Evolutionary conservation across 2,329 filamentous ascomycete genomes (phyloP), one percentile per base, ranked within the genome.

Genomic region (Nigrograna mackinnonii): DNA sequence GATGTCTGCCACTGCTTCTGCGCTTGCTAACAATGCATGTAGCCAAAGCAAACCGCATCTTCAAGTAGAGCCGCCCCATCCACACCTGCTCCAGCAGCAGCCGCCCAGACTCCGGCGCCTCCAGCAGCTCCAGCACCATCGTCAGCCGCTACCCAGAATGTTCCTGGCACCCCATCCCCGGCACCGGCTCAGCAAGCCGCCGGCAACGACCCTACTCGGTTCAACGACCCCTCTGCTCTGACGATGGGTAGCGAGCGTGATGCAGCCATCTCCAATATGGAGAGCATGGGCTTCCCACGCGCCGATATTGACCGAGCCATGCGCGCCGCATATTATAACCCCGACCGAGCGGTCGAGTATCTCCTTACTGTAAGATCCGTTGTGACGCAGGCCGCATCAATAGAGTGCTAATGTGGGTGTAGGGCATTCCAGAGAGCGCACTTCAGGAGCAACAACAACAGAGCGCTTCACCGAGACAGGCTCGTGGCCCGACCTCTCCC

Each of bases 301-400:
- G 77, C 83, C 39, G 87, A 95, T 64, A 96, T 96, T 55, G 91
- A 96, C 58, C 83, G 87, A 35, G 94, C 94, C 38, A 94, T 99
- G 86, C 88, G 92, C 62, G 94, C 94, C 50, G 94, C 94, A 12
- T 99, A 89, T 72, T 95, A 87, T 79, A 99, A 99, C 74, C 91
- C 92, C 12, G 92, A 97, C 69, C 90, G 94, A 59, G 94, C 94
- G 40, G 92, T 99, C 43, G 94, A 99, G 70, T 99, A 99, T 64
- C 82, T 99, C 11, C 69, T 99, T 64, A 96, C 75, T 56, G 90
- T 94, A 69, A 72, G 86, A 75, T 39, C 36, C 33, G 19, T 13
- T 39, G 37, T 46, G 37, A 19, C 35, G 33, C 13, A 35, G 22
- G 35, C 39, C 26, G 12, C 18, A 33, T 43, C 31, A 14, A 33